Evolutionary conservation across 495 filamentous ascomycete species (phyloP), one percentile per base, ranked within the genome.

Genomic region (Aspergillus diversus): DNA sequence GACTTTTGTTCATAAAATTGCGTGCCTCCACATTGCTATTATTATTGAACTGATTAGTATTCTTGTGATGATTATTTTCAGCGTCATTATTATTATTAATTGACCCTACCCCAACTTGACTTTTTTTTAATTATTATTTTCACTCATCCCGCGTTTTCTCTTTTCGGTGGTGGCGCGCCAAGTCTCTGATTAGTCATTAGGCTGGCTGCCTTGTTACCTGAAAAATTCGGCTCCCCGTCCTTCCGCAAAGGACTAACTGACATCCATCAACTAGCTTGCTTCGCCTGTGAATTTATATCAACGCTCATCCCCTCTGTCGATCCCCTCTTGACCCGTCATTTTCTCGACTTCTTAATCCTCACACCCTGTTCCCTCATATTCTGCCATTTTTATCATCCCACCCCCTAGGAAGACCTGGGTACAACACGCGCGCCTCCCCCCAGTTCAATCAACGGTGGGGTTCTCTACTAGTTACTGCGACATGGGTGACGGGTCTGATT

Each of bases 401-500:
- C 49, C 57, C 48, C 32, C 32, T 27, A 27, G 2, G 2, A 27
- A 27, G 21, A 27, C 21, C 21, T 27, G 2, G 21, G 21, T 27
- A 27, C 57, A 21, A 50, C 42, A 37, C 60, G 39, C 56, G 32
- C 21, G 39, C 46, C 65, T 66, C 69, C 51, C 66, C 66, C 63
- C 68, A 66, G 61, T 66, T 69, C 68, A 66, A 62, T 69, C 66
- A 52, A 72, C 74, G 72, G 77, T 71, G 77, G 76, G 75, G 64
- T 67, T 60, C 60, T 63, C 60, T 57, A 42, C 60, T 33, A 56
- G 39, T 51, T 60, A 66, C 52, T 66, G 49, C 73, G 73, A 77
- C 72, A 82, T 82, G 79, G 79, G 79, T 61, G 78, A 80, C 77
- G 78, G 77, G 49, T 76, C 77, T 79, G 78, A 82, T 71, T 82